Base-by-base conservation (phyloP, 805 yeast species). In the Candida insectorum region DNA sequence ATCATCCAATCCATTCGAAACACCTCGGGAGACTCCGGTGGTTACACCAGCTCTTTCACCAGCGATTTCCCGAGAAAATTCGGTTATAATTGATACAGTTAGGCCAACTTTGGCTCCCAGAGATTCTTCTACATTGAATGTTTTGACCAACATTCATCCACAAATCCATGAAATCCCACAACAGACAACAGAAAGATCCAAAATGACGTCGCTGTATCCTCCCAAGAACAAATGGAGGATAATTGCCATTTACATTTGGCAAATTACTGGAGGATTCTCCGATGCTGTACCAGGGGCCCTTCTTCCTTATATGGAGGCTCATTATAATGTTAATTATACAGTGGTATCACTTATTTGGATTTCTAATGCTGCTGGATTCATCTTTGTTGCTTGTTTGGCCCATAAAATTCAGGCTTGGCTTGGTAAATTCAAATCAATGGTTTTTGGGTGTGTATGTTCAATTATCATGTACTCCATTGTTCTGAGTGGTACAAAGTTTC, bases 231-330 rank as follows among this genome's bases (percentile, higher is more conserved):
- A 37, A 12, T 64, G 63, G 58, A 52, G 81, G 36, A 51, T 73
- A 4, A 33, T 61, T 8, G 56, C 74, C 7, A 48, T 62, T 9
- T 54, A 70, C 20, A 4, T 52, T 4, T 74, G 75, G 73, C 50
- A 55, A 7, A 52, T 69, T 26, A 43, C 61, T 2, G 42, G 50
- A 8, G 81, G 81, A 1, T 51, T 73, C 43, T 48, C 67, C 17
- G 84, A 78, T 47, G 78, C 78, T 37, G 74, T 77, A 10, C 73
- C 79, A 1, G 84, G 83, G 38, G 79, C 81, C 0, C 51, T 78
- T n/a, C 52, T 78, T 32, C 81, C 80, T 5, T 55, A 59, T 26
- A 71, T 78, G 24, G 82, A 78, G 43, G 48, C 35, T 4, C 62
- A 68, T 47, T 78, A 75, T 47, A 33, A 47, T 22, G 61, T 77